Conservation (phyloP, 768 basidiomycete genomes). For the Cubamyces sp. region DNA sequence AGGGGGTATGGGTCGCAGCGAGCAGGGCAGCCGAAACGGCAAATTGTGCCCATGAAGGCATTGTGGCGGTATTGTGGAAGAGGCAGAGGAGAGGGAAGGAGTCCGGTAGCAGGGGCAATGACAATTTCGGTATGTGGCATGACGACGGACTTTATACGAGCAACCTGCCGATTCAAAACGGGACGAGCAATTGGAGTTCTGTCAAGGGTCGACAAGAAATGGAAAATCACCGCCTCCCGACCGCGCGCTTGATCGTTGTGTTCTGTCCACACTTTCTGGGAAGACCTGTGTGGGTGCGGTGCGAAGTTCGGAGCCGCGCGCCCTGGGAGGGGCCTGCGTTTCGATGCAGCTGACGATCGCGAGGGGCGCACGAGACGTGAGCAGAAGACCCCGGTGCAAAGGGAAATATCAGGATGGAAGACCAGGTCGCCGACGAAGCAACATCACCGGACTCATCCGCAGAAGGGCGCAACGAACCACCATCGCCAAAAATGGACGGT, state of each 20-base stretch:
- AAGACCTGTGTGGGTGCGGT: neutral
- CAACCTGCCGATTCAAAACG: neutral
- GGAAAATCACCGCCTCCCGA: neutral
- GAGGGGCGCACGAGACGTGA: neutral
- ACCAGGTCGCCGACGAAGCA: neutral
- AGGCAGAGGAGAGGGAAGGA: neutral
- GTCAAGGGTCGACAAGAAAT: neutral
- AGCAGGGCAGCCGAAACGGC: neutral
- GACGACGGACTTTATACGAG: neutral
- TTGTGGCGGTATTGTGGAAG: neutral
- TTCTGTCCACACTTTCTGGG: neutral
- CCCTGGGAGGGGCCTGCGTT: neutral
- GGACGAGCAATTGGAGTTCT: neutral
- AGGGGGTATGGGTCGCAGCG: neutral
- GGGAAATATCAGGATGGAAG: constrained; percentile 2
- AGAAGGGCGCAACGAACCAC: neutral
- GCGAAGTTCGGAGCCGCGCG: constrained; percentile 11
- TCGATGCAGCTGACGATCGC: constrained; percentile 3
- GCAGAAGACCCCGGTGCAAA: constrained; percentile 4
- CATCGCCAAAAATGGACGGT: neutral
- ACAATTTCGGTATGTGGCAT: neutral
- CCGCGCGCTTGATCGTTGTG: neutral
- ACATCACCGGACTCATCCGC: constrained; percentile 6
- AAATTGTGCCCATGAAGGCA: neutral
- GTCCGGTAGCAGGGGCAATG: too few relatives aligned